A percentile compares a stretch with the other conserved stretches of the same genome.
Evolutionary conservation across 305 asterid species (phyloP).

Genomic region (Fraxinus sp.): DNA sequence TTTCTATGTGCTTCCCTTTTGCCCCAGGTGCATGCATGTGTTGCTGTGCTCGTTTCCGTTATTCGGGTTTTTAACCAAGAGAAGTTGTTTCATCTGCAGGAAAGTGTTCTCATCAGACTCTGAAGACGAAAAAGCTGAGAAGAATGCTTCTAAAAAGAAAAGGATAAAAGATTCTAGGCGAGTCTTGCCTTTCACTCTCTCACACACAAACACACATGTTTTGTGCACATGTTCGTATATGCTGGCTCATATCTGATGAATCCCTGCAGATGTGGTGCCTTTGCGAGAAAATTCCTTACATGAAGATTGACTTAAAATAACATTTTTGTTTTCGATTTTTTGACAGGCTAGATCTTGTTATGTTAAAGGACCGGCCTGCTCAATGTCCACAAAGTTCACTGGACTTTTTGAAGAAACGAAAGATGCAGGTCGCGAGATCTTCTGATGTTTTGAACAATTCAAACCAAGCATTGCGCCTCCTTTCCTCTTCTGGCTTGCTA

Average conservation of each 20-base stretch:
- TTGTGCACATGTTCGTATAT: background rate
- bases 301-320: background rate
- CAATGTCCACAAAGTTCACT: slow-evolving; percentile 68
- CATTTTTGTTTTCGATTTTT: slow-evolving; percentile 9
- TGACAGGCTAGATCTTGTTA: slow-evolving; percentile 59
- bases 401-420: slow-evolving; percentile 71
- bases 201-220: background rate
- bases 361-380: slow-evolving; percentile 66
- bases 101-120: slow-evolving; percentile 79
- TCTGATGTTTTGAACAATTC: slow-evolving; percentile 76
- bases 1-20: background rate
- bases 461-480: slow-evolving; percentile 63
- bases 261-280: background rate
- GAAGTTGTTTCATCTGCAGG: slow-evolving; percentile 37
- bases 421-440: slow-evolving; percentile 80
- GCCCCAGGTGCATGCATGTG: background rate
- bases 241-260: background rate
- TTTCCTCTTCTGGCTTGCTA: slow-evolving; percentile 62
- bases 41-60: slow-evolving; percentile 4
- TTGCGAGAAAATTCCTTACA: background rate
- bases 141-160: slow-evolving; percentile 60
- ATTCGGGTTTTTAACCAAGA: slow-evolving; percentile 10
- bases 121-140: slow-evolving; percentile 68
- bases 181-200: slow-evolving; percentile 10
- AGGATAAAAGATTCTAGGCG: slow-evolving; percentile 58